These are phyloP conservation scores for Aureobasidium leucospermi DNA, from an alignment of 2,329 filamentous ascomycete species.

Conservation along the genomic window DNA sequence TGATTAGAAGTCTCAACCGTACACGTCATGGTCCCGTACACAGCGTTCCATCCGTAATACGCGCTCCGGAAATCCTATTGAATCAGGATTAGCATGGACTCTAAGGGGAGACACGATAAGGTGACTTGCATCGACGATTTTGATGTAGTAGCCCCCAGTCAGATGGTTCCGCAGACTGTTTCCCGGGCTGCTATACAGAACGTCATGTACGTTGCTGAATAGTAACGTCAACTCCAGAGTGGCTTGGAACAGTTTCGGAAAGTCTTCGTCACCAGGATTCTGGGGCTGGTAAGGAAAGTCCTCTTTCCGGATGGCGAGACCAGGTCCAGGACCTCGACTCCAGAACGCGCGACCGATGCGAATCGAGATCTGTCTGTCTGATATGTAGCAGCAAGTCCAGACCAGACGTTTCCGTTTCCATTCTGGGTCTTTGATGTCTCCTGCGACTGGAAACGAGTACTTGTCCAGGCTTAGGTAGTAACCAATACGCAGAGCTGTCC, in stretches of 20 bases:
- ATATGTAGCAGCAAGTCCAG: constrained; percentile 63
- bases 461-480: constrained; percentile 65
- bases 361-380: constrained; percentile 62
- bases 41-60: constrained; percentile 63
- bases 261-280: constrained; percentile 55
- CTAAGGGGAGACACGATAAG: too few species aligned
- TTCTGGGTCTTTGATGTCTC: constrained; percentile 50
- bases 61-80: constrained; percentile 55
- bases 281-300: constrained; percentile 60
- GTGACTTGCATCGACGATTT: constrained; percentile 53
- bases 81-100: not conserved
- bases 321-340: constrained; percentile 62
- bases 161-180: constrained; percentile 63
- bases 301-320: constrained; percentile 56
- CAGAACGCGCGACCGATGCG: constrained; percentile 66
- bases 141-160: constrained; percentile 60
- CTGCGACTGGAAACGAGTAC: constrained; percentile 57
- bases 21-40: constrained; percentile 62
- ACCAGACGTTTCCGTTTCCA: constrained; percentile 59
- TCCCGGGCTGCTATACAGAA: constrained; percentile 63
- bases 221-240: constrained; percentile 64
- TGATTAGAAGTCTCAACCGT: constrained; percentile 19
- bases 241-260: constrained; percentile 62
- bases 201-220: constrained; percentile 67
- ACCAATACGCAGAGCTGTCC: constrained; percentile 59